Percentiles rank a stretch among this genome's conserved stretches.
These are phyloP conservation scores for Fusarium multiceps DNA, from an alignment of 2,329 filamentous ascomycete species.

Conservation along the genomic window DNA sequence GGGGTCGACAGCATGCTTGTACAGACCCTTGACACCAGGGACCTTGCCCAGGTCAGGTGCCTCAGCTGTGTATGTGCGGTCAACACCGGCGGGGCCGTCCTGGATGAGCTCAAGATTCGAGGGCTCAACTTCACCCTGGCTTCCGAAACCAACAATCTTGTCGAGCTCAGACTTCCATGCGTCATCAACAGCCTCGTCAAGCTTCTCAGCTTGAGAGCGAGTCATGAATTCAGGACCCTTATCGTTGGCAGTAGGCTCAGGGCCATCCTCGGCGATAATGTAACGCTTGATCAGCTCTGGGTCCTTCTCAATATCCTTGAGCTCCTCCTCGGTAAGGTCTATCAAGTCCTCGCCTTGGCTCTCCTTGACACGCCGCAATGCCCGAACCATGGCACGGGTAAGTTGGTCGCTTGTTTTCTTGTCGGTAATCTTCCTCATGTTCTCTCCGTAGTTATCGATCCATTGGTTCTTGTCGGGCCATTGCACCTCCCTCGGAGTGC, in stretches of 20 bases:
- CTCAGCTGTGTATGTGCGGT: conserved; percentile 55
- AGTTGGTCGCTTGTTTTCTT: conserved; percentile 58
- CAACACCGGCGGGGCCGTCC: conserved; percentile 51
- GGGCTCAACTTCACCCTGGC: conserved; percentile 49
- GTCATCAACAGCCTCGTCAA: conserved; percentile 52
- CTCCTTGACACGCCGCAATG: conserved; percentile 56
- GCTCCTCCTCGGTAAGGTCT: conserved; percentile 63
- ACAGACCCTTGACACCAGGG: conserved; percentile 63
- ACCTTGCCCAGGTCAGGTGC: conserved; percentile 64
- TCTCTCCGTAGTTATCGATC: conserved; percentile 65
- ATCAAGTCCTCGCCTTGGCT: conserved; percentile 57
- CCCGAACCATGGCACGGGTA: conserved; percentile 55
- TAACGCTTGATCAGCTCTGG: conserved; percentile 55
- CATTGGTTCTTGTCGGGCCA: conserved; percentile 72
- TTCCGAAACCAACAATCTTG: conserved; percentile 47
- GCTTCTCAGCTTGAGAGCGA: conserved; percentile 51
- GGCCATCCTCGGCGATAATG: conserved; percentile 48
- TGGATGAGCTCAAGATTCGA: conserved; percentile 53
- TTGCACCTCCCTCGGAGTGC: conserved; percentile 63
- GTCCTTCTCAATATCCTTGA: conserved; percentile 54
- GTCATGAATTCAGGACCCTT: conserved; percentile 47
- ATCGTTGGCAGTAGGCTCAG: conserved; percentile 43
- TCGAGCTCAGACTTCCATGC: conserved; percentile 55
- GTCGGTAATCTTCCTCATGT: conserved; percentile 57
- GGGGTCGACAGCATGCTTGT: conserved; percentile 61